phyloP scores from a whole-genome alignment of 1,284 basidiomycete species.

The Cronartium quercuum region DNA sequence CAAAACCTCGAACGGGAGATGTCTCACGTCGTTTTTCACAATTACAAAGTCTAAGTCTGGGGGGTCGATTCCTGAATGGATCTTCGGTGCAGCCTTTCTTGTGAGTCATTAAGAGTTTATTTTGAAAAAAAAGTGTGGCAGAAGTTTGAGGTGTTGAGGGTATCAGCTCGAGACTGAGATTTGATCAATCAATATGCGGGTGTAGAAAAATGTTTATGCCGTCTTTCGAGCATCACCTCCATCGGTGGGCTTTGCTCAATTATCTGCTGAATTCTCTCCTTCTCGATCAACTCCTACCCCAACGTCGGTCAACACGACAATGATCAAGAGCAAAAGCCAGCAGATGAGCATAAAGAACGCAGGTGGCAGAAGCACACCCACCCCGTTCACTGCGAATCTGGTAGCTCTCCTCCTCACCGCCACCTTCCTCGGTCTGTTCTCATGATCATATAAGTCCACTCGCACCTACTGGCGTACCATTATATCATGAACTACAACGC shows the following conservation, averaged over 20 bases:
- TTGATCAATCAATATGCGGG: too few relatives aligned
- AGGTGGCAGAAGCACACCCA: too few relatives aligned
- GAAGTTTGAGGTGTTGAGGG: too few relatives aligned
- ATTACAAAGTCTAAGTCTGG: slow-evolving; percentile 21
- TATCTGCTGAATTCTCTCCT: slow-evolving; percentile 1
- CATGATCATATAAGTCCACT: too few relatives aligned
- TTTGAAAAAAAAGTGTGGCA: background rate
- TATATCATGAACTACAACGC: too few relatives aligned
- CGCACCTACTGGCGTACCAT: too few relatives aligned
- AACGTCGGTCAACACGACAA: background rate
- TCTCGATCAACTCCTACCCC: background rate
- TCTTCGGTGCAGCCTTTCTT: slow-evolving; percentile 37
- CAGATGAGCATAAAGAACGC: too few relatives aligned
- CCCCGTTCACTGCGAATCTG: too few relatives aligned
- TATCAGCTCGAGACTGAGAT: too few relatives aligned
- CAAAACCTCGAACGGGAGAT: slow-evolving; percentile 4
- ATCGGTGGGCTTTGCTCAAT: slow-evolving; percentile 34
- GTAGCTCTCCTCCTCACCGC: too few relatives aligned
- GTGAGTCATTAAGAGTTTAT: slow-evolving; percentile 2
- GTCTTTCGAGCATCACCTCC: slow-evolving; percentile 35
- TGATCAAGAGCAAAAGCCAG: too few relatives aligned
- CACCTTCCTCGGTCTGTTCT: too few relatives aligned
- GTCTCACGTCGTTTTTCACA: slow-evolving; percentile 35
- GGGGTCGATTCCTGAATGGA: slow-evolving; percentile 27
- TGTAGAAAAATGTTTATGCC: slow-evolving; percentile 36